A percentile compares a stretch with the other conserved stretches of the same genome.
Evolutionary conservation across 2,329 filamentous ascomycete species (phyloP).

Genomic region (Epichloe glyceriae): DNA sequence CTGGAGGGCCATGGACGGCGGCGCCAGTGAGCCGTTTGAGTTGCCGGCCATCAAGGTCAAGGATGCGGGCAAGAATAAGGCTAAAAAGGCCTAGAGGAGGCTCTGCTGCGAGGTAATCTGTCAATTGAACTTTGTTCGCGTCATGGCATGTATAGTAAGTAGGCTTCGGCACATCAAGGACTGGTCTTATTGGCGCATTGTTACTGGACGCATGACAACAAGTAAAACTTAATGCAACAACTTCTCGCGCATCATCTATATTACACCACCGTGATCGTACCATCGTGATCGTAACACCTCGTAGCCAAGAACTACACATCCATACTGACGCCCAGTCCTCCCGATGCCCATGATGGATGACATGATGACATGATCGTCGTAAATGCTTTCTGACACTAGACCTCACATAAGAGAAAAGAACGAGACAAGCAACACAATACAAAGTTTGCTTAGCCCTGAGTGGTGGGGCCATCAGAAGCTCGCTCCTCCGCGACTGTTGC

Average conservation of each 20-base stretch:
- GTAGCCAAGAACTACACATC: not conserved
- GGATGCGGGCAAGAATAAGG: constrained; percentile 9
- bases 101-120: not conserved
- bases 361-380: not conserved
- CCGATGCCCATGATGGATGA: not conserved
- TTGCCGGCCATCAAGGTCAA: constrained; percentile 54
- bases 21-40: constrained; percentile 49
- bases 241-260: not conserved
- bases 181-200: no score
- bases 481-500: constrained; percentile 10
- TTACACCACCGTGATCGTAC: not conserved
- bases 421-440: not conserved
- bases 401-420: not conserved
- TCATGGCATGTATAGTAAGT: no score
- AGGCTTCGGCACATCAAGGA: no score
- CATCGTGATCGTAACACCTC: not conserved
- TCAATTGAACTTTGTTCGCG: no score
- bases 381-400: not conserved
- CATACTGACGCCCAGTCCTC: not conserved
- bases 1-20: constrained; percentile 54
- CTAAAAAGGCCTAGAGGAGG: constrained; percentile 1
- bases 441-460: constrained; percentile 6
- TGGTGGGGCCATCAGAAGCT: not conserved
- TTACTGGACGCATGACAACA: no score
- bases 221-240: no score